These are phyloP conservation scores for Chrysochromulina tobinii DNA, from an alignment of 78 protist species.

Conservation along the genomic window DNA sequence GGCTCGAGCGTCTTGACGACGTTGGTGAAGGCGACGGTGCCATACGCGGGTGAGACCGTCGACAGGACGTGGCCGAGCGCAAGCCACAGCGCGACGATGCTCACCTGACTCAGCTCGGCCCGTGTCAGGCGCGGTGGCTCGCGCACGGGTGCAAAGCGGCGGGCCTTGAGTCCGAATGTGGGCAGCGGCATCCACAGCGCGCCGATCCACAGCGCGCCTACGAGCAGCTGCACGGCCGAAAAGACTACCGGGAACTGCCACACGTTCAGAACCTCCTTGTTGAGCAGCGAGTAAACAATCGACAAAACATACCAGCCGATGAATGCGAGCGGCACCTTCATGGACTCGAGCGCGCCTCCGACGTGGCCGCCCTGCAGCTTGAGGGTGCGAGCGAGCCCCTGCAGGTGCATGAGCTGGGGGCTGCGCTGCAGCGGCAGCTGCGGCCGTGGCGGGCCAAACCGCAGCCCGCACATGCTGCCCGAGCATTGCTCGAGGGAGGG, in stretches of 20 bases:
- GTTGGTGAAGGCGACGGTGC: not conserved
- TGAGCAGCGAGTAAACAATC: not conserved
- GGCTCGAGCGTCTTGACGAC: not conserved
- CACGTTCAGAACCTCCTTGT: not conserved
- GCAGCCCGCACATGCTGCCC: too few relatives aligned
- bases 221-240: conserved; percentile 24
- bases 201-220: not conserved
- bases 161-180: not conserved
- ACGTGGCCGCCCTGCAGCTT: too few relatives aligned
- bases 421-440: too few relatives aligned
- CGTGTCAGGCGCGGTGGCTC: too few relatives aligned
- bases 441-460: too few relatives aligned
- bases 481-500: too few relatives aligned
- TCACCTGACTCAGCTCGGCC: too few relatives aligned
- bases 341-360: not conserved
- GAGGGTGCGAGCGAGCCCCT: too few relatives aligned
- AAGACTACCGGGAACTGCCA: conserved; percentile 25
- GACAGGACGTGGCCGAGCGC: not conserved
- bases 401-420: too few relatives aligned
- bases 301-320: not conserved
- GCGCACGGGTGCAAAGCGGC: too few relatives aligned
- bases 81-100: not conserved
- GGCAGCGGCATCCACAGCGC: conserved; percentile 5
- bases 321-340: conserved; percentile 9
- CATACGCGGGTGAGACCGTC: not conserved